Evolutionary conservation across 768 basidiomycete species (phyloP).

Genomic region (Symmetrospora coprosmae): DNA sequence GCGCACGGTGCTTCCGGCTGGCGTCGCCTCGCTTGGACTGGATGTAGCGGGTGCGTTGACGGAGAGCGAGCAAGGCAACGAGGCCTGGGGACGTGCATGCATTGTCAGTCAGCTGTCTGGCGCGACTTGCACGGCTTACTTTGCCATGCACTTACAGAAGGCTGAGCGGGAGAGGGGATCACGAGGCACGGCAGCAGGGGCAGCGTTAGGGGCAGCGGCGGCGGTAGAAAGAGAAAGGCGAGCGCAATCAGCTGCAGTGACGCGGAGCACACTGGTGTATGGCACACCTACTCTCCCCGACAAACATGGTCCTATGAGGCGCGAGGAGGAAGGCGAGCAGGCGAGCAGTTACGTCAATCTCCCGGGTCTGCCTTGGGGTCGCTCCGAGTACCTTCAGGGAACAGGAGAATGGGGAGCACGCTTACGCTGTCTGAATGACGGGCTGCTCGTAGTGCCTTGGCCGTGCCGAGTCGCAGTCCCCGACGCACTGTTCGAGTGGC

Average conservation of each 20-base stretch:
- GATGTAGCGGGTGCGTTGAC: no score
- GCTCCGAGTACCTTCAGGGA: background rate
- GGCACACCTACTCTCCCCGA: slow-evolving; percentile 11
- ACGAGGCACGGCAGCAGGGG: background rate
- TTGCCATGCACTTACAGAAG: background rate
- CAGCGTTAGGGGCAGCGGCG: background rate
- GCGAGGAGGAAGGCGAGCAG: background rate
- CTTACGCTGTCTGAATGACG: slow-evolving; percentile 18
- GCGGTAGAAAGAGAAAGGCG: background rate
- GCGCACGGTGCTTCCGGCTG: background rate
- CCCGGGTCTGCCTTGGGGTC: background rate
- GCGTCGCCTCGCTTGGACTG: background rate
- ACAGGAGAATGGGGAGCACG: background rate
- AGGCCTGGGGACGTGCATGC: background rate
- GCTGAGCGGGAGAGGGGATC: background rate
- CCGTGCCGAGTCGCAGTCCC: background rate
- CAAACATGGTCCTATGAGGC: background rate
- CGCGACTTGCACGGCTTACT: background rate
- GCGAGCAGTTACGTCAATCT: no score
- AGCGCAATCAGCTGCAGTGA: background rate
- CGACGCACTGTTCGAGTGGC: no score
- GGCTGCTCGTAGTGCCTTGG: slow-evolving; percentile 24
- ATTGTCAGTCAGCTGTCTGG: background rate
- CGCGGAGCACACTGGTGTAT: background rate
- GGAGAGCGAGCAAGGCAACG: background rate